phyloP scores from a whole-genome alignment of 176 grass and related monocot genomes.

The Tuctoria greenei region DNA sequence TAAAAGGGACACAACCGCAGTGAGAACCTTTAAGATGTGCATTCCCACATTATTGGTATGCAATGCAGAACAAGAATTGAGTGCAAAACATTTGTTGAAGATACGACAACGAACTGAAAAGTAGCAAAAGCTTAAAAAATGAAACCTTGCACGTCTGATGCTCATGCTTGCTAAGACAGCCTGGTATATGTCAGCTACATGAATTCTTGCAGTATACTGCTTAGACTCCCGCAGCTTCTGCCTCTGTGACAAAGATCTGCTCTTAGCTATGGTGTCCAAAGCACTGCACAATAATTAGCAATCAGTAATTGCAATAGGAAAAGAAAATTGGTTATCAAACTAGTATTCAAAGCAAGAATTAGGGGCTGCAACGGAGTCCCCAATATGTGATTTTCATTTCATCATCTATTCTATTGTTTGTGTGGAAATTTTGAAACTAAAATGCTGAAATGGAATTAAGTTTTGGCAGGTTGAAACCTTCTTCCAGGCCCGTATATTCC shows the following conservation, averaged over 20 bases:
- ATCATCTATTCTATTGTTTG: neutral
- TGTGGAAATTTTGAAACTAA: neutral
- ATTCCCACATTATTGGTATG: neutral
- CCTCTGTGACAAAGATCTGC: slow-evolving; percentile 54
- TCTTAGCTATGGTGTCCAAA: slow-evolving; percentile 74
- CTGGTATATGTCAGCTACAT: slow-evolving; percentile 87
- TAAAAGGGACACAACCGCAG: neutral
- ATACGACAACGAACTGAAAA: neutral
- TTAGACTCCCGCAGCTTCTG: slow-evolving; percentile 71
- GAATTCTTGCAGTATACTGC: slow-evolving; percentile 65
- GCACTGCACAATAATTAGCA: slow-evolving; percentile 61
- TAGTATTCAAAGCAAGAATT: neutral
- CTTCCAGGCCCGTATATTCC: slow-evolving; percentile 95
- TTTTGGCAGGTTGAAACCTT: slow-evolving; percentile 55
- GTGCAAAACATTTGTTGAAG: neutral
- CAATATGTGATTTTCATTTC: neutral
- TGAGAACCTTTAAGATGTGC: neutral
- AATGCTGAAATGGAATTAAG: slow-evolving; percentile 4
- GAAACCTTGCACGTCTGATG: slow-evolving; percentile 52
- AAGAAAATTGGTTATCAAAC: neutral
- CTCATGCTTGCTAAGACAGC: slow-evolving; percentile 63
- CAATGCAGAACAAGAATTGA: neutral
- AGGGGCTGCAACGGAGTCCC: neutral
- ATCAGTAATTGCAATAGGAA: neutral
- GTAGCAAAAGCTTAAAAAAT: neutral